phyloP scores from a whole-genome alignment of 441 rosid genomes.

The Aquilaria agallochum region DNA sequence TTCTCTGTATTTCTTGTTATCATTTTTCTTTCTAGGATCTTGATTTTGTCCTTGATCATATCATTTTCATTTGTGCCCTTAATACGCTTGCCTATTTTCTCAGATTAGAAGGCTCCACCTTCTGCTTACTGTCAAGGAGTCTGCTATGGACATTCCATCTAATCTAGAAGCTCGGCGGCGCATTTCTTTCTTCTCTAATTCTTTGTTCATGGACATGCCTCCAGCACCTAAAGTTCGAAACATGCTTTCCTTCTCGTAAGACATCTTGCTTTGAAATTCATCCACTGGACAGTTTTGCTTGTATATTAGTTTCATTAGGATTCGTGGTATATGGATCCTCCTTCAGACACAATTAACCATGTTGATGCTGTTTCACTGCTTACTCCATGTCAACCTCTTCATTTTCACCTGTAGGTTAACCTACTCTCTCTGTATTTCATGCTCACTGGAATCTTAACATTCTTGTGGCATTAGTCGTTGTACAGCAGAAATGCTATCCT shows the following conservation, averaged over 20 bases:
- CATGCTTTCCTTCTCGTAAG: slow-evolving; percentile 67
- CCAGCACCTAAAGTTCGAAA: slow-evolving; percentile 57
- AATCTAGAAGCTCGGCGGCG: slow-evolving; percentile 74
- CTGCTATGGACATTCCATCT: slow-evolving; percentile 67
- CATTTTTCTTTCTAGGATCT: neutral
- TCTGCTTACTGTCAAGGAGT: slow-evolving; percentile 61
- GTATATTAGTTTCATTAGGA: no score
- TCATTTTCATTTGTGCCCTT: neutral
- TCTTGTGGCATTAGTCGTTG: no score
- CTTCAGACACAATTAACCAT: no score
- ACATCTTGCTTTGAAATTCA: neutral
- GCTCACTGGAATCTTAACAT: no score
- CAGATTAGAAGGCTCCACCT: slow-evolving; percentile 61
- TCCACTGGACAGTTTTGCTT: neutral
- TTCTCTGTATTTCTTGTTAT: slow-evolving; percentile 1
- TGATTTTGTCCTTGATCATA: neutral
- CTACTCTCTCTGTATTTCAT: no score
- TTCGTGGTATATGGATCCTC: no score
- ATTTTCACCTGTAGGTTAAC: no score
- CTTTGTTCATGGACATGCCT: slow-evolving; percentile 69
- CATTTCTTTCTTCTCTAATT: slow-evolving; percentile 60
- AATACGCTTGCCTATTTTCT: neutral
- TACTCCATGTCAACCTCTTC: no score
- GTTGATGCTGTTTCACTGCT: neutral
- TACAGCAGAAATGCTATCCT: no score